Conservation (phyloP, 2,329 filamentous ascomycete genomes). For the Myrmaecium sp. region DNA sequence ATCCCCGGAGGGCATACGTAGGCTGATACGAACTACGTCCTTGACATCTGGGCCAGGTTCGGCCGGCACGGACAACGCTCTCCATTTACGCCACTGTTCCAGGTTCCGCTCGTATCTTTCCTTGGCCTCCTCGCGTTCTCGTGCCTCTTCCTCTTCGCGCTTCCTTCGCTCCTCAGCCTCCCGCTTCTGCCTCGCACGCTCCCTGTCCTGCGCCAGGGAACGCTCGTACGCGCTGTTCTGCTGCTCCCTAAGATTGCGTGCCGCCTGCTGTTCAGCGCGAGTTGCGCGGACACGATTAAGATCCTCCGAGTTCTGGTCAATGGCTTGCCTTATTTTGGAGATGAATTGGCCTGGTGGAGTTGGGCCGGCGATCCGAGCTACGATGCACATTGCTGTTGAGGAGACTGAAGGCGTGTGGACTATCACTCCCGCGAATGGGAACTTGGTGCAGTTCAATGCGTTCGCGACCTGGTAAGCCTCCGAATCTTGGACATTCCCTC, state of each 20-base stretch:
- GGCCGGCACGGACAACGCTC: constrained; percentile 45
- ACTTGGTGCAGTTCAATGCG: constrained; percentile 78
- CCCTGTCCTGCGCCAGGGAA: constrained; percentile 72
- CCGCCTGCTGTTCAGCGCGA: constrained; percentile 61
- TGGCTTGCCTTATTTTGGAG: constrained; percentile 54
- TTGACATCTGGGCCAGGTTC: constrained; percentile 52
- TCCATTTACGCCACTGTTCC: constrained; percentile 66
- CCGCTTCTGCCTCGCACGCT: constrained; percentile 57
- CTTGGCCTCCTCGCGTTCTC: constrained; percentile 45
- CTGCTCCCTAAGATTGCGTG: constrained; percentile 65
- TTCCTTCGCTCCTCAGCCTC: constrained; percentile 55
- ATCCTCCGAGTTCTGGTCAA: constrained; percentile 59
- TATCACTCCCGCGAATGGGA: constrained; percentile 74
- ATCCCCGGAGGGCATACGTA: constrained; percentile 47
- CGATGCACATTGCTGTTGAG: constrained; percentile 75
- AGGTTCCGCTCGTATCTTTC: constrained; percentile 37
- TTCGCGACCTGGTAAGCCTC: constrained; percentile 89
- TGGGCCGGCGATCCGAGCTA: constrained; percentile 61
- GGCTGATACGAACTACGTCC: constrained; percentile 53
- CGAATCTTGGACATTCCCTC: constrained; percentile 78
- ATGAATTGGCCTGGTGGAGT: constrained; percentile 55
- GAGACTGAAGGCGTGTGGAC: constrained; percentile 76
- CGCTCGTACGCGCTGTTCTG: constrained; percentile 91
- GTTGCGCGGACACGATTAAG: constrained; percentile 59
- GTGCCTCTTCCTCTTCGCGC: constrained; percentile 48